phyloP scores from a whole-genome alignment of 768 basidiomycete genomes.

The Tylopilus balloui region DNA sequence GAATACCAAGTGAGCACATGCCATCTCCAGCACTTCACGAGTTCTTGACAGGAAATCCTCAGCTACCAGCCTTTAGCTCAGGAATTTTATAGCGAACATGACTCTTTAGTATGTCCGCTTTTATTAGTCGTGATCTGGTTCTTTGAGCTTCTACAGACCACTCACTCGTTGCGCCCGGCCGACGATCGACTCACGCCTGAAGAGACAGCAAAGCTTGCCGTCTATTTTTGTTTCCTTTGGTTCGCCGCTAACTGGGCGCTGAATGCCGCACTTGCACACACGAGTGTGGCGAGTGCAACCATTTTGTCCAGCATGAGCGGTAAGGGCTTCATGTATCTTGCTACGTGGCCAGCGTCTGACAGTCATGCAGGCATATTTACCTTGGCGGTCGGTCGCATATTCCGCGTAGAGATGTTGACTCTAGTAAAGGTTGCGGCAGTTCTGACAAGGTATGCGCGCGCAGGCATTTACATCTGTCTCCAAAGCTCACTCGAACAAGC shows the following conservation, averaged over 20 bases:
- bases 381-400: slow-evolving; percentile 74
- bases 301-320: slow-evolving; percentile 88
- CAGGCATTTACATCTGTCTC: background rate
- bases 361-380: slow-evolving; percentile 80
- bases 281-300: slow-evolving; percentile 92
- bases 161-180: slow-evolving; percentile 8
- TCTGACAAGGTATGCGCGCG: slow-evolving; percentile 56
- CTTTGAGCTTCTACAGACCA: slow-evolving; percentile 7
- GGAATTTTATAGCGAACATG: slow-evolving; percentile 10
- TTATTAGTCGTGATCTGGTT: background rate
- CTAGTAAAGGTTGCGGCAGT: slow-evolving; percentile 74
- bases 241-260: slow-evolving; percentile 92
- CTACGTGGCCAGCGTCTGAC: background rate
- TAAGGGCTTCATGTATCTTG: slow-evolving; percentile 35
- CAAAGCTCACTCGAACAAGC: slow-evolving; percentile 36
- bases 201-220: slow-evolving; percentile 78
- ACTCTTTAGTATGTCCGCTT: slow-evolving; percentile 16
- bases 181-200: slow-evolving; percentile 46
- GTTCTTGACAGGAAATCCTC: background rate
- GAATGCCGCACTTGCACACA: slow-evolving; percentile 79
- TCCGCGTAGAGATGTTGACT: slow-evolving; percentile 75
- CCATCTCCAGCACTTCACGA: background rate
- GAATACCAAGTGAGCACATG: slow-evolving; percentile 9
- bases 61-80: slow-evolving; percentile 27
- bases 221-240: slow-evolving; percentile 84